Evolutionary conservation across 805 yeast genomes (phyloP).

Genomic region (Candida michaelii): DNA sequence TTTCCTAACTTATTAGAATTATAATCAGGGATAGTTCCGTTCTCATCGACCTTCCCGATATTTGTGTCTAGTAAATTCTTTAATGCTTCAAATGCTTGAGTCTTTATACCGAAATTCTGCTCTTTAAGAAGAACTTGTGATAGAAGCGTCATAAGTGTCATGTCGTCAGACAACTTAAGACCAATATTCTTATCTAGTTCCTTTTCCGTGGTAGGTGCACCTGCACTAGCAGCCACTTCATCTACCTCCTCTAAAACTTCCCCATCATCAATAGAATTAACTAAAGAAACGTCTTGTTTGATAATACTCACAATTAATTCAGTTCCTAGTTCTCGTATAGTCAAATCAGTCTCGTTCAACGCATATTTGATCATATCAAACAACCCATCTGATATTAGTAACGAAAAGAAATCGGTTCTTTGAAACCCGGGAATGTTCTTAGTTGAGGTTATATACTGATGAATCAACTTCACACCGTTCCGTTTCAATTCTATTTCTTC

Average conservation of each 20-base stretch:
- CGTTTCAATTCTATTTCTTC: slow-evolving; percentile 33
- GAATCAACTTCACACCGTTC: slow-evolving; percentile 75
- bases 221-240: too few species aligned
- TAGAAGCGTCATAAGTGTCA: slow-evolving; percentile 56
- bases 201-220: too few species aligned
- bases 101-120: slow-evolving; percentile 66
- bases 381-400: slow-evolving; percentile 66
- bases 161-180: slow-evolving; percentile 49
- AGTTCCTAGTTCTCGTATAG: slow-evolving; percentile 67
- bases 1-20: slow-evolving; percentile 8
- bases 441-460: slow-evolving; percentile 76
- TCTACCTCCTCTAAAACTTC: slow-evolving; percentile 12
- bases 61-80: slow-evolving; percentile 68
- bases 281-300: slow-evolving; percentile 75
- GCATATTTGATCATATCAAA: slow-evolving; percentile 73
- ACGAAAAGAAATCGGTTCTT: slow-evolving; percentile 61
- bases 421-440: slow-evolving; percentile 63
- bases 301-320: slow-evolving; percentile 78
- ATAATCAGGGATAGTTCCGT: slow-evolving; percentile 10
- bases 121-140: slow-evolving; percentile 63
- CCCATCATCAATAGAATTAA: slow-evolving; percentile 39
- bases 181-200: slow-evolving; percentile 19
- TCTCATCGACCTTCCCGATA: slow-evolving; percentile 24
- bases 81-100: slow-evolving; percentile 83
- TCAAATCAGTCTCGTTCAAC: slow-evolving; percentile 48